Conservation (phyloP, 371 early-diverging fungal genomes). For the Rhizopus stolonifer region DNA sequence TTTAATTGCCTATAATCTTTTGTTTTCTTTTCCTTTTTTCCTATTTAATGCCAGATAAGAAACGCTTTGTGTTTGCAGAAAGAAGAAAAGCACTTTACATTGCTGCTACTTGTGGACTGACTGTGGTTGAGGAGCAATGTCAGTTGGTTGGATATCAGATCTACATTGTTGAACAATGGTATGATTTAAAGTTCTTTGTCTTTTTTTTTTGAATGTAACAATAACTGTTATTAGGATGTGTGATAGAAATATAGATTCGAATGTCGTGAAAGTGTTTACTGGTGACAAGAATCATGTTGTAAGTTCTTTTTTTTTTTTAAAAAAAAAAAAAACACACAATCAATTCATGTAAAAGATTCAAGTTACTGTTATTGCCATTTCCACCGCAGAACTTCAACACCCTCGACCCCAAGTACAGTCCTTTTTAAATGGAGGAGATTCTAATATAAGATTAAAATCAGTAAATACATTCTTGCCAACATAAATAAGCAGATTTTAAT, state of each 20-base stretch:
- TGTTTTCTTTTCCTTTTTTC: background rate
- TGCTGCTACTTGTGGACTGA: conserved; percentile 50
- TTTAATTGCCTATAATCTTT: too few species aligned
- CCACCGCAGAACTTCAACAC: conserved; percentile 50
- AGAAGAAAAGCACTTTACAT: conserved; percentile 45
- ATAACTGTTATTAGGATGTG: conserved; percentile 61
- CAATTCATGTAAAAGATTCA: conserved; percentile 34
- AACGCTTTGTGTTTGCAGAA: conserved; percentile 58
- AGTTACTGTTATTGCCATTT: conserved; percentile 55
- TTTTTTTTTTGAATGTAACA: conserved; percentile 1
- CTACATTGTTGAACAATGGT: conserved; percentile 74
- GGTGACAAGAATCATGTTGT: conserved; percentile 61
- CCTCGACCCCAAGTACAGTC: conserved; percentile 49
- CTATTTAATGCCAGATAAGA: conserved; percentile 36
- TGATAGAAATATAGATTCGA: conserved; percentile 55
- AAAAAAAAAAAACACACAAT: background rate
- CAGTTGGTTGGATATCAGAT: conserved; percentile 61
- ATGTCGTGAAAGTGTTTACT: conserved; percentile 65
- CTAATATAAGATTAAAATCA: background rate
- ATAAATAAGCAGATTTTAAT: too few species aligned
- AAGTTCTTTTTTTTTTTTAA: conserved; percentile 5
- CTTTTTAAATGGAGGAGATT: conserved; percentile 37
- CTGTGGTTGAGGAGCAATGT: conserved; percentile 44
- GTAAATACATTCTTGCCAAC: conserved; percentile 28
- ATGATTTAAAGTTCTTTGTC: conserved; percentile 1